These are phyloP conservation scores for Epichloe amarillans DNA, from an alignment of 2,329 filamentous ascomycete species.

Conservation along the genomic window DNA sequence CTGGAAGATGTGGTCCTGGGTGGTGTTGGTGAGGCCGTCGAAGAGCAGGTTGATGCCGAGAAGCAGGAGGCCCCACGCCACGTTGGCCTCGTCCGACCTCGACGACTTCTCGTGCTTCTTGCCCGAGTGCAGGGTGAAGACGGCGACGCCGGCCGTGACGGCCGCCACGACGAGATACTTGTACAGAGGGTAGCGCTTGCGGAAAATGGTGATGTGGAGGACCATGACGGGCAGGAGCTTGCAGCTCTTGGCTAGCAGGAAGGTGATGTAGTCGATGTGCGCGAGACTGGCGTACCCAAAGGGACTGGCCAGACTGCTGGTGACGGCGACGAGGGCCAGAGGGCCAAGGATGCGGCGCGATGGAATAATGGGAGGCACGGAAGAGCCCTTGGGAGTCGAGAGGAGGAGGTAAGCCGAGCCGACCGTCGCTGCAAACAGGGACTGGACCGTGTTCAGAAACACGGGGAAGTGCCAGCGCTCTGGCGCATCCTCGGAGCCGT, in stretches of 20 bases:
- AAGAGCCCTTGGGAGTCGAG: constrained; percentile 35
- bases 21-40: constrained; percentile 90
- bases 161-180: constrained; percentile 90
- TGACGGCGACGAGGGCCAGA: constrained; percentile 73
- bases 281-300: constrained; percentile 88
- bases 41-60: constrained; percentile 84
- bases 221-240: constrained; percentile 99
- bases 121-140: constrained; percentile 81
- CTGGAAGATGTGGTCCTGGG: constrained; percentile 86
- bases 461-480: constrained; percentile 88
- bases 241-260: constrained; percentile 93
- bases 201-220: constrained; percentile 84
- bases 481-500: constrained; percentile 49
- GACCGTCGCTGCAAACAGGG: constrained; percentile 69
- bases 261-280: constrained; percentile 96
- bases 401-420: constrained; percentile 68
- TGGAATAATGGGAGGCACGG: constrained; percentile 60
- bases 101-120: constrained; percentile 34
- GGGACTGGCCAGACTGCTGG: constrained; percentile 78
- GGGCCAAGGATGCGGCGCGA: constrained; percentile 60
- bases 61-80: constrained; percentile 67
- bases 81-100: constrained; percentile 40
- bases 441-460: constrained; percentile 94
- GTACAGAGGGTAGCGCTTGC: constrained; percentile 78
- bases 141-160: constrained; percentile 82